These are phyloP conservation scores for Wolfiporia cocos DNA, from an alignment of 1,284 basidiomycete species.

Conservation along the genomic window DNA sequence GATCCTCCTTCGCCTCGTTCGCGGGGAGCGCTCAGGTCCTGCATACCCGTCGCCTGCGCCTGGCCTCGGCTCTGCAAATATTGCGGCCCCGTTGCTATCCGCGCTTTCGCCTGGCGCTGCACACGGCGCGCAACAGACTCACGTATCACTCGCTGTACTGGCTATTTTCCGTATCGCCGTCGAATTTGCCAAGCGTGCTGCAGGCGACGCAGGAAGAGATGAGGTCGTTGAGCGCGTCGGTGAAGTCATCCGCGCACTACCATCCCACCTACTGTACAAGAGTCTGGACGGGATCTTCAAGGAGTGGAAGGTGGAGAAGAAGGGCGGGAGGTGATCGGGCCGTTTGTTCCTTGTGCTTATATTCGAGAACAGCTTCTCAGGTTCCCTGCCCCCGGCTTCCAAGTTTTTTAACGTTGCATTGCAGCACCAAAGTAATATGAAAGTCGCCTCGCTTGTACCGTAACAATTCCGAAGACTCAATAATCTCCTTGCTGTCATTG, in stretches of 20 bases:
- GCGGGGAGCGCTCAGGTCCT: conserved; percentile 67
- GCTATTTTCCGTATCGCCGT: conserved; percentile 83
- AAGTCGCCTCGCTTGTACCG: too few species aligned
- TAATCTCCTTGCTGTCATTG: too few species aligned
- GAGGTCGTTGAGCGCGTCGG: conserved; percentile 78
- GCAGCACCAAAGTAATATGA: too few species aligned
- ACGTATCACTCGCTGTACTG: conserved; percentile 86
- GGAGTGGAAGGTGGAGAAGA: conserved; percentile 82
- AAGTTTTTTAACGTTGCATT: too few species aligned
- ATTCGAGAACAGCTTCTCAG: too few species aligned
- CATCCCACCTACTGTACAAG: conserved; percentile 80
- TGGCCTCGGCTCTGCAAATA: conserved; percentile 50
- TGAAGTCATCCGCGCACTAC: conserved; percentile 85
- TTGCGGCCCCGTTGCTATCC: conserved; percentile 58
- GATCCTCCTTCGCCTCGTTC: conserved; percentile 83
- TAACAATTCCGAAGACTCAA: too few species aligned
- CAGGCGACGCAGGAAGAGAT: conserved; percentile 57
- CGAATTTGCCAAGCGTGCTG: conserved; percentile 72
- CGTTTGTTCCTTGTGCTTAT: neutral
- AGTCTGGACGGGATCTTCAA: conserved; percentile 90
- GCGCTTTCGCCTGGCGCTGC: conserved; percentile 71
- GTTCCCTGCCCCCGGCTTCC: too few species aligned
- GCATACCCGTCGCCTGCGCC: conserved; percentile 59
- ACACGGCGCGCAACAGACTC: conserved; percentile 85
- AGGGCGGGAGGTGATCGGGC: conserved; percentile 37